A percentile compares a stretch with the other conserved stretches of the same genome.
phyloP scores from a whole-genome alignment of 2,329 filamentous ascomycete genomes.

The Parastagonospora nodorum region DNA sequence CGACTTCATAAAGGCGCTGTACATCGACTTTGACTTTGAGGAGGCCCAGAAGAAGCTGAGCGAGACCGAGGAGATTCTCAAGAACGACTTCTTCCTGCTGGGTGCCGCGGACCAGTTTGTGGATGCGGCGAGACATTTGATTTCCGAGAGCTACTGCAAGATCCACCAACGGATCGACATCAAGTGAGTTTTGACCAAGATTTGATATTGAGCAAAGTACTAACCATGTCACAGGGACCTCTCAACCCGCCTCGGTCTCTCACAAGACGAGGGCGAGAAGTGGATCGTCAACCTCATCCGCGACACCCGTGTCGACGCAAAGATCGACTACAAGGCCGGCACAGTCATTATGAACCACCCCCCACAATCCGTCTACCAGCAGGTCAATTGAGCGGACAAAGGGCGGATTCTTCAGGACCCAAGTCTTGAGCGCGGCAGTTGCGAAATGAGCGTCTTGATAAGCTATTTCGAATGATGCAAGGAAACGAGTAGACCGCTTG shows the following conservation, averaged over 20 bases:
- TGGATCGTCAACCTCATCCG: constrained; percentile 99
- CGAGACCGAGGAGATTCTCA: constrained; percentile 88
- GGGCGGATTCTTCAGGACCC: constrained; percentile 97
- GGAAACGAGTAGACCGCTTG: constrained; percentile 7
- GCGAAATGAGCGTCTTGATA: constrained; percentile 48
- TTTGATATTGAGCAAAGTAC: not conserved
- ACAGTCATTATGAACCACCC: constrained; percentile 99
- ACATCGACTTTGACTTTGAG: constrained; percentile 96
- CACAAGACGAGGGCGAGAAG: constrained; percentile 96
- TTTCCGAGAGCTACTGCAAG: constrained; percentile 99
- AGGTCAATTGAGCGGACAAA: constrained; percentile 99
- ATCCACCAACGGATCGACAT: constrained; percentile 99
- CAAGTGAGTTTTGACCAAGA: constrained; percentile 59
- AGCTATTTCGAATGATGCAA: not conserved
- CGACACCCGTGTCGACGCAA: constrained; percentile 95
- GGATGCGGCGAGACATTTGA: constrained; percentile 91
- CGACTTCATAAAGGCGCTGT: constrained; percentile 93
- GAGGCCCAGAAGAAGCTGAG: constrained; percentile 88
- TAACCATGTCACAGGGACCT: constrained; percentile 66
- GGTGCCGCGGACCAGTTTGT: constrained; percentile 86
- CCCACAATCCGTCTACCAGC: constrained; percentile 96
- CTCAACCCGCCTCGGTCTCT: constrained; percentile 86
- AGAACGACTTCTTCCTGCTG: constrained; percentile 93
- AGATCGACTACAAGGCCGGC: constrained; percentile 99
- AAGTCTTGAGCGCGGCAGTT: constrained; percentile 74